Evolutionary conservation across 352 stramenopile genomes (phyloP), one percentile per base, ranked within the genome.

Genomic region (Globisporangium cederbergense): DNA sequence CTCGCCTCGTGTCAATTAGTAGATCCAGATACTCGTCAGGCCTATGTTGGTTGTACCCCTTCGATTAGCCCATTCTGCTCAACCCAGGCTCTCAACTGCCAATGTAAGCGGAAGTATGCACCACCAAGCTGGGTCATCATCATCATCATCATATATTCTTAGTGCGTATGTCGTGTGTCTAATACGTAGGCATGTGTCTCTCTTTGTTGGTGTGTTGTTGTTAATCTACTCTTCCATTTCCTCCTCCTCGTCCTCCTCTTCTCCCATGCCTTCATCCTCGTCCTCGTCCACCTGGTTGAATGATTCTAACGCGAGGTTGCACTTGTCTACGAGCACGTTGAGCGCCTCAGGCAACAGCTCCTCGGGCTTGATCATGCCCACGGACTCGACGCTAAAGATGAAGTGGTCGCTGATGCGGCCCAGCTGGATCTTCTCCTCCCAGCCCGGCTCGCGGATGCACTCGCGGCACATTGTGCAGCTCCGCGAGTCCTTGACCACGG

Each of bases 401-500:
- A 99, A 99, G 76, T 99, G 96, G 77, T 99, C 89, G 42, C 85
- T 91, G 64, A 97, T 85, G 47, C 97, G 87, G 40, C 79, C 90
- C 20, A 99, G 89, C 60, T 82, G 77, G 30, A 99, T 91, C 57
- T 87, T 91, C 11, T 95, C 84, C 34, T 89, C 82, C 88, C 86
- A 97, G 16, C 70, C 74, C 34, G 86, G 83, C 65, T 93, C 86
- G 34, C 95, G 86, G 66, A 99, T 98, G 72, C 93, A 99, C 73
- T 99, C 98, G 36, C 96, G 83, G 67, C 92, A 98, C 95, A 99
- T 99, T 34, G 94, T 98, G 65, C 96, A 99, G 47, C 90, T 79
- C 56, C 88, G 81, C 45, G 90, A 65, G 60, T 96, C 75, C 54
- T 93, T 91, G 28, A 97, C 90, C 5, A 93, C 77, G n/a, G 88